Evolutionary conservation across 2,329 filamentous ascomycete genomes (phyloP).

Genomic region (Shiraia sp.): DNA sequence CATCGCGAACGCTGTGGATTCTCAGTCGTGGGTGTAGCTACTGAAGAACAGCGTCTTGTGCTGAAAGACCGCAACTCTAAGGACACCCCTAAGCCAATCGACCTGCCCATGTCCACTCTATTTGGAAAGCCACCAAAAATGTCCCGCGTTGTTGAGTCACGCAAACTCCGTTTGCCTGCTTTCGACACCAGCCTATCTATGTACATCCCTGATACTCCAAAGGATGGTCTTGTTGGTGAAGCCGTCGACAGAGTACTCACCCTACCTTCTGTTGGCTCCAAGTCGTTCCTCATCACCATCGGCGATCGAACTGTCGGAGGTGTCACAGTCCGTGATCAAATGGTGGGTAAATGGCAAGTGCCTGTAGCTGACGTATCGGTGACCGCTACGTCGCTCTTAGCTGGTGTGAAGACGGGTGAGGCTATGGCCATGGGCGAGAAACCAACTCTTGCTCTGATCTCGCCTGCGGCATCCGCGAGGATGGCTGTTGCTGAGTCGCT

Average conservation of each 20-base stretch:
- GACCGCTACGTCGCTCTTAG: slow-evolving; percentile 78
- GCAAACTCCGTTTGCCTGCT: slow-evolving; percentile 66
- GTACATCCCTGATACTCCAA: slow-evolving; percentile 63
- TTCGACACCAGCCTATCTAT: slow-evolving; percentile 77
- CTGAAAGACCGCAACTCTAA: slow-evolving; percentile 79
- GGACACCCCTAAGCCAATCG: slow-evolving; percentile 77
- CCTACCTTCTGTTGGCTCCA: slow-evolving; percentile 90
- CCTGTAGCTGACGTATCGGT: slow-evolving; percentile 94
- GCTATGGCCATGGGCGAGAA: slow-evolving; percentile 99
- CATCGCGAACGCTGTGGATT: slow-evolving; percentile 88
- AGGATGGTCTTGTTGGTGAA: slow-evolving; percentile 61
- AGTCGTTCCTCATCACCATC: slow-evolving; percentile 96
- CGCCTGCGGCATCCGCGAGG: slow-evolving; percentile 83
- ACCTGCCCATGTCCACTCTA: slow-evolving; percentile 83
- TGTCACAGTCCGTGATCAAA: slow-evolving; percentile 85
- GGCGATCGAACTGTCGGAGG: slow-evolving; percentile 91
- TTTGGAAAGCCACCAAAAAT: slow-evolving; percentile 89
- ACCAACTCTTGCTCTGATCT: slow-evolving; percentile 85
- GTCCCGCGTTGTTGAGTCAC: slow-evolving; percentile 71
- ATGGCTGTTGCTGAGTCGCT: slow-evolving; percentile 96
- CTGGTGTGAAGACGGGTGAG: slow-evolving; percentile 77
- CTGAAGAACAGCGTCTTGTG: slow-evolving; percentile 73
- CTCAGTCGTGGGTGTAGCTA: slow-evolving; percentile 84
- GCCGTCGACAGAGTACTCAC: slow-evolving; percentile 81
- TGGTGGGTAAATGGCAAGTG: slow-evolving; percentile 95